phyloP scores from a whole-genome alignment of 1,284 basidiomycete genomes.

The Cutaneotrichosporon cavernicola region DNA sequence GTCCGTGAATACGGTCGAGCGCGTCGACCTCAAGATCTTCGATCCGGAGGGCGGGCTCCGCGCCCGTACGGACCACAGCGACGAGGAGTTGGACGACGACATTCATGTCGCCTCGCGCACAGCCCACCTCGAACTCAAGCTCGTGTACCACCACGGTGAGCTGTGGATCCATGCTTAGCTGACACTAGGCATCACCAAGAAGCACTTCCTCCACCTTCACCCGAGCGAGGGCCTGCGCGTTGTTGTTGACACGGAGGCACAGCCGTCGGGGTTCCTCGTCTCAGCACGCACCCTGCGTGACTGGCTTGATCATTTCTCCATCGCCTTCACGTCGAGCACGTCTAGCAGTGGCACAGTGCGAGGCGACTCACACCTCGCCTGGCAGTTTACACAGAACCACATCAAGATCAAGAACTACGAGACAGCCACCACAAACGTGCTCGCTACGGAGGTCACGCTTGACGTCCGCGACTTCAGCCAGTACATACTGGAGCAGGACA shows the following conservation, averaged over 20 bases:
- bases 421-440: slow-evolving; percentile 11
- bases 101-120: slow-evolving; percentile 15
- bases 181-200: slow-evolving; percentile 46
- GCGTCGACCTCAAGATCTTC: slow-evolving; percentile 46
- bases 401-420: slow-evolving; percentile 50
- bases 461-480: slow-evolving; percentile 47
- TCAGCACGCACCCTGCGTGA: slow-evolving; percentile 44
- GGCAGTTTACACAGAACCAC: slow-evolving; percentile 44
- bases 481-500: slow-evolving; percentile 33
- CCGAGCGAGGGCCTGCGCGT: slow-evolving; percentile 46
- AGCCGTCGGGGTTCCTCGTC: slow-evolving; percentile 45
- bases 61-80: slow-evolving; percentile 13
- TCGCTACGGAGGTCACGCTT: slow-evolving; percentile 49
- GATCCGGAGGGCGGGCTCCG: slow-evolving; percentile 37
- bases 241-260: slow-evolving; percentile 45
- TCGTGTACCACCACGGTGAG: slow-evolving; percentile 50
- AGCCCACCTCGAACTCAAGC: slow-evolving; percentile 33
- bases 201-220: slow-evolving; percentile 49
- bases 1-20: slow-evolving; percentile 40
- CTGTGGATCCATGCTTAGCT: not conserved
- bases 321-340: slow-evolving; percentile 26
- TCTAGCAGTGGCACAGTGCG: slow-evolving; percentile 17
- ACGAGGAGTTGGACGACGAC: slow-evolving; percentile 24
- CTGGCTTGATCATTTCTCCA: slow-evolving; percentile 52
- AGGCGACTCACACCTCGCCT: slow-evolving; percentile 47